Evolutionary conservation across 768 basidiomycete genomes (phyloP).

Genomic region (Agaricus subrufescens): DNA sequence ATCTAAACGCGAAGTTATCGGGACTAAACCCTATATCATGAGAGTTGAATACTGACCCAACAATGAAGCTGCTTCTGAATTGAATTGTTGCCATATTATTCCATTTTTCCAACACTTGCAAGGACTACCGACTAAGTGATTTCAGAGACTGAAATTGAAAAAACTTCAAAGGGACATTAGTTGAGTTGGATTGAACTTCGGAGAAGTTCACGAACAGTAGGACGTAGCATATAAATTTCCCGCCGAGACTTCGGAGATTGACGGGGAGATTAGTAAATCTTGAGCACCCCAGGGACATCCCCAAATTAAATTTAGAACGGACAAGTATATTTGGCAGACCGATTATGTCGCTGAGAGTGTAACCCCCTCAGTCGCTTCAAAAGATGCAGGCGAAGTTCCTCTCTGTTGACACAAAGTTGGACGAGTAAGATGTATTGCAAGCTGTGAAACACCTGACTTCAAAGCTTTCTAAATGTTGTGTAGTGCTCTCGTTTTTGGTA

Average conservation of each 20-base stretch:
- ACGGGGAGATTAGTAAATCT: conserved; percentile 17
- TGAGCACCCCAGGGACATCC: conserved; percentile 5
- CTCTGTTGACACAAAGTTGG: background rate
- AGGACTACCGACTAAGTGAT: too few species aligned
- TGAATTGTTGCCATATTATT: too few species aligned
- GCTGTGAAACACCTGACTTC: too few species aligned
- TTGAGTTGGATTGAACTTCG: background rate
- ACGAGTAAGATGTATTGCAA: background rate
- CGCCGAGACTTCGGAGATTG: conserved; percentile 23
- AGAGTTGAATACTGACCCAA: too few species aligned
- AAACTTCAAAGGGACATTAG: too few species aligned
- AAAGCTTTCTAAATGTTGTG: too few species aligned
- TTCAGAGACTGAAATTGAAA: too few species aligned
- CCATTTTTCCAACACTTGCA: too few species aligned
- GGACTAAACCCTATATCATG: too few species aligned
- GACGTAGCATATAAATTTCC: conserved; percentile 23
- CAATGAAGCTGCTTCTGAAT: too few species aligned
- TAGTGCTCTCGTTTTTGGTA: too few species aligned
- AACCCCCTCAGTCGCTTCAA: conserved; percentile 4
- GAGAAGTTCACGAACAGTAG: conserved; percentile 9
- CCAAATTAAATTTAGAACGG: conserved; percentile 17
- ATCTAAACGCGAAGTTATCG: too few species aligned
- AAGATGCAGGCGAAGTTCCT: background rate
- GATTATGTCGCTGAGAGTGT: conserved; percentile 11
- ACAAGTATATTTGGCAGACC: conserved; percentile 14